These are phyloP conservation scores for Gomphus bonarii DNA, from an alignment of 1,284 basidiomycete genomes.

Conservation along the genomic window DNA sequence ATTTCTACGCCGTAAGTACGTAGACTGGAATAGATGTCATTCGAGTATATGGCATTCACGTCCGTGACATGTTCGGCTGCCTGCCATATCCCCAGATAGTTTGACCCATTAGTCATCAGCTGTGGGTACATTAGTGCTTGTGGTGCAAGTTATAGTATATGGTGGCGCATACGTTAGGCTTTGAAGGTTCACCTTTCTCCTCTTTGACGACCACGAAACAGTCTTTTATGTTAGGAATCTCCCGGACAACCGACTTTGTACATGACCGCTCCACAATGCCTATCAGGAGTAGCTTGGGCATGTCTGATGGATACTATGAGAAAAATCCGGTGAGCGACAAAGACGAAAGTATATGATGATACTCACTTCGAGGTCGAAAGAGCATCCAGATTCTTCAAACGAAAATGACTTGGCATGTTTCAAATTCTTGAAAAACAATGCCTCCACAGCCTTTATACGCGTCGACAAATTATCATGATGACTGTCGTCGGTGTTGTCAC, in stretches of 20 bases:
- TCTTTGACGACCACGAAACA: conserved; percentile 47
- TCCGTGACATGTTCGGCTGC: conserved; percentile 76
- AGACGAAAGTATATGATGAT: conserved; percentile 2
- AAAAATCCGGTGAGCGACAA: background rate
- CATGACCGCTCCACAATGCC: conserved; percentile 86
- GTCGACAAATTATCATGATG: conserved; percentile 18
- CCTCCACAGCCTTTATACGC: conserved; percentile 31
- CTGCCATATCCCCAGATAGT: conserved; percentile 86
- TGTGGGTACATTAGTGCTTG: conserved; percentile 20
- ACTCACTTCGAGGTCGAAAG: conserved; percentile 74
- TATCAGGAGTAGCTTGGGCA: conserved; percentile 87
- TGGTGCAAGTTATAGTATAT: conserved; percentile 1
- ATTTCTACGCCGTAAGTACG: conserved; percentile 97
- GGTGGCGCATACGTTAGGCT: conserved; percentile 32
- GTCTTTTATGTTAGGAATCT: conserved; percentile 79
- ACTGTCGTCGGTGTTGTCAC: conserved; percentile 26
- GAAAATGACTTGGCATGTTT: conserved; percentile 58
- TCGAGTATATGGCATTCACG: conserved; percentile 80
- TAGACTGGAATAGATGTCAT: conserved; percentile 91
- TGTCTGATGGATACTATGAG: conserved; percentile 50
- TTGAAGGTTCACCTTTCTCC: background rate
- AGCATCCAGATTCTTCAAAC: conserved; percentile 68
- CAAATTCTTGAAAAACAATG: conserved; percentile 26
- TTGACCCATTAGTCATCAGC: conserved; percentile 85
- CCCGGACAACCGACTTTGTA: conserved; percentile 73